These are phyloP conservation scores for Emericellopsis cladophorae DNA, from an alignment of 2,329 filamentous ascomycete species.

Conservation along the genomic window DNA sequence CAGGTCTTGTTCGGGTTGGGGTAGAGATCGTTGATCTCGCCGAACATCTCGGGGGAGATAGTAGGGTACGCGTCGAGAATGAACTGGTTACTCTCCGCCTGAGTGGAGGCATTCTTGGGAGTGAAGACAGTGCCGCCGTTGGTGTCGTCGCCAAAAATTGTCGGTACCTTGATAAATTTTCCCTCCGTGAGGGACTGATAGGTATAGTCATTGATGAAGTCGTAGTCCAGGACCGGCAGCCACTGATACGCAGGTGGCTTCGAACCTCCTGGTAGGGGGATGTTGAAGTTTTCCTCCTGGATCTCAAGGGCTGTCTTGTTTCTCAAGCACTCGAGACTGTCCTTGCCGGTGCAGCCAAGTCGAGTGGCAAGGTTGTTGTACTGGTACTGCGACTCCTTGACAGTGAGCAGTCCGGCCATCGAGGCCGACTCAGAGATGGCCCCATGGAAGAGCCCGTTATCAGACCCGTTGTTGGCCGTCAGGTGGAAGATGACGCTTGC, in stretches of 20 bases:
- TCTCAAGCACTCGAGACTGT: slow-evolving; percentile 33
- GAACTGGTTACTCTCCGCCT: slow-evolving; percentile 16
- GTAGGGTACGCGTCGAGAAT: slow-evolving; percentile 20
- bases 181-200: slow-evolving; percentile 34
- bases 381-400: slow-evolving; percentile 35
- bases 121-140: slow-evolving; percentile 24
- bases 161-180: slow-evolving; percentile 39
- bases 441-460: slow-evolving; percentile 36
- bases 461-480: slow-evolving; percentile 35
- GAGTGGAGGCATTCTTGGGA: slow-evolving; percentile 15
- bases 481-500: slow-evolving; percentile 54
- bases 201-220: slow-evolving; percentile 35
- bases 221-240: slow-evolving; percentile 39
- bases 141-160: slow-evolving; percentile 29
- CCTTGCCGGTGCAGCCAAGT: slow-evolving; percentile 23
- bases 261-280: slow-evolving; percentile 14
- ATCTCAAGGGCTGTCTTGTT: slow-evolving; percentile 25
- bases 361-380: slow-evolving; percentile 33
- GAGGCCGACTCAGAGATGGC: slow-evolving; percentile 38
- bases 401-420: slow-evolving; percentile 32
- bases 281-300: slow-evolving; percentile 26
- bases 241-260: slow-evolving; percentile 36
- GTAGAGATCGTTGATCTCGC: slow-evolving; percentile 19
- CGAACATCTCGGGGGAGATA: slow-evolving; percentile 16
- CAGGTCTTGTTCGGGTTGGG: slow-evolving; percentile 20